Base-by-base conservation (phyloP, 768 basidiomycete species). In the Suillus subalutaceus region DNA sequence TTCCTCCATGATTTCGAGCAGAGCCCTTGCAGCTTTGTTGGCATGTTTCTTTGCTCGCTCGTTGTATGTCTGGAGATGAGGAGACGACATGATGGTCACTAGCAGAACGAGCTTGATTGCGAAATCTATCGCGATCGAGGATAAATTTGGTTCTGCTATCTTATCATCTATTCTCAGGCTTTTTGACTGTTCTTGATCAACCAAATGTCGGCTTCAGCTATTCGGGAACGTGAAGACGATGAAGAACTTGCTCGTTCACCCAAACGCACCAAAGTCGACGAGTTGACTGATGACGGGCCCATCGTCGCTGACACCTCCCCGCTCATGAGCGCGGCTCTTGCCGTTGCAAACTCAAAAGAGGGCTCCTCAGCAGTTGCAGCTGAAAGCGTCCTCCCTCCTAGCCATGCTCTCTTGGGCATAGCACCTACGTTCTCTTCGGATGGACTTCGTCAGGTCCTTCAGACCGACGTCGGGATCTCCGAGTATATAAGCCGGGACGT, bases 401-500 rank as follows among this genome's bases (percentile, higher is more conserved):
- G 92, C 70, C 90, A 92, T 77, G 76, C 80, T 58, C 82, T 93
- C 18, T 82, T 93, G 6, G 88, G 88, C 64, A 82, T 88, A 52
- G 76, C 81, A 13, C 86, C 88, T 32, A 77, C 80, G 26, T 81
- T 79, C 26, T 79, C 81, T 37, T 80, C 84, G 40, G 83, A 83
- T 64, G 84, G 83, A 35, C 80, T 88, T 68, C 86, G 86, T 67
- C 88, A 89, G 63, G 74, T 88, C 38, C 76, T 81, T 68, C 95
- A 97, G 75, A 82, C 84, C 7, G 90, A 97, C 74, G 96, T 97
- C 40, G 96, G 96, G 2, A 96, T 98, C 50, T 91, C 92, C 6
- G 90, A 94, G 74, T 97, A 96, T 75, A 85, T 96, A 68, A 86
- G 86, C 23, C 82, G 82, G 13, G 86, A 86, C 66, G 85, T 91